These are phyloP conservation scores for Amanita polypyramis DNA, from an alignment of 768 basidiomycete genomes.

Conservation along the genomic window DNA sequence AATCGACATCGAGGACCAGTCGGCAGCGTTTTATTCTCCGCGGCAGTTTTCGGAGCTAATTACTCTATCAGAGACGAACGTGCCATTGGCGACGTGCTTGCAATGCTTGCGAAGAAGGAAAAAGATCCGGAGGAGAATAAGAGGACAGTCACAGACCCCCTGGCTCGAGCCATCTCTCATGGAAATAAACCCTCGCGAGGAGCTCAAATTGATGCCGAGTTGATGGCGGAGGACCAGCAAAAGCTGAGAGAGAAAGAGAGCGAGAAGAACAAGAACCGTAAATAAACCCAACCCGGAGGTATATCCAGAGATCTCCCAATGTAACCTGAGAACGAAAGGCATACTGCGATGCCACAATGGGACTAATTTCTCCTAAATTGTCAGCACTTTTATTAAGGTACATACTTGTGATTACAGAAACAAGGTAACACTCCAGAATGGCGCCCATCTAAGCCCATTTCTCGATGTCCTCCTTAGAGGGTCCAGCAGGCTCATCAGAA, in stretches of 20 bases:
- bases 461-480: constrained; percentile 54
- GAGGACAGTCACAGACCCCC: constrained; percentile 30
- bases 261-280: neutral
- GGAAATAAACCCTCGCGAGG: constrained; percentile 49
- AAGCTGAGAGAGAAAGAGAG: constrained; percentile 31
- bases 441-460: constrained; percentile 32
- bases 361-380: too few species aligned
- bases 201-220: constrained; percentile 46
- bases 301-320: too few species aligned
- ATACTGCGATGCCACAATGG: neutral
- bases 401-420: neutral
- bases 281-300: too few species aligned
- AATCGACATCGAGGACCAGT: constrained; percentile 32
- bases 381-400: neutral
- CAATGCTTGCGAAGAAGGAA: constrained; percentile 19
- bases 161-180: constrained; percentile 39
- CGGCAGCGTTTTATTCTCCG: constrained; percentile 6
- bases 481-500: constrained; percentile 60
- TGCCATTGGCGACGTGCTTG: constrained; percentile 27
- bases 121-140: constrained; percentile 19
- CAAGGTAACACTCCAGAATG: neutral
- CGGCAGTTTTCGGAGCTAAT: neutral
- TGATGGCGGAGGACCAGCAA: constrained; percentile 43
- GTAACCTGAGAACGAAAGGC: too few species aligned
- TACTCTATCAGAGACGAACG: constrained; percentile 27